phyloP scores from a whole-genome alignment of 176 grass and related monocot species.

The Raddia guianensis region DNA sequence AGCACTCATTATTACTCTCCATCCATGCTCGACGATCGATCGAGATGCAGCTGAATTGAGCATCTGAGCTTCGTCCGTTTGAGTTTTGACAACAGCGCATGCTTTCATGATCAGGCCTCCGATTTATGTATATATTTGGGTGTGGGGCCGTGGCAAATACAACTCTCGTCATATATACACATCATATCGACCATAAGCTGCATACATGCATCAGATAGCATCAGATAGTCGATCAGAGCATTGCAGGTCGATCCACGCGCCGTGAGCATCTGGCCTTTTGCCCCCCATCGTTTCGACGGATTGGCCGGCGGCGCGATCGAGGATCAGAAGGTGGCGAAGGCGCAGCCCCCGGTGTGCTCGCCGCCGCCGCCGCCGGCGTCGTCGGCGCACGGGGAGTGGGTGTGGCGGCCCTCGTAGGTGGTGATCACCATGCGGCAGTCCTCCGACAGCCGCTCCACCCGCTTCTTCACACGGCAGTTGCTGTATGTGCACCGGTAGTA shows the following conservation, averaged over 20 bases:
- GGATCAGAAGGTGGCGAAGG: conserved; percentile 78
- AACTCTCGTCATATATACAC: background rate
- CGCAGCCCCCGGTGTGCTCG: conserved; percentile 58
- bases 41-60: background rate
- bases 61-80: background rate
- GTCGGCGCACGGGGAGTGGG: conserved; percentile 75
- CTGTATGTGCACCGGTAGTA: conserved; percentile 96
- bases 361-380: conserved; percentile 52
- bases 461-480: conserved; percentile 98
- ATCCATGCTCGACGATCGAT: background rate
- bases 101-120: background rate
- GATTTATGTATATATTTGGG: background rate
- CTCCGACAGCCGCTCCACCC: conserved; percentile 86
- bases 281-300: background rate
- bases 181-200: background rate
- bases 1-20: background rate
- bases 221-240: too few species aligned
- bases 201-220: background rate
- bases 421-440: conserved; percentile 98
- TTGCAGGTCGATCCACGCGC: background rate
- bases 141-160: background rate
- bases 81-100: background rate
- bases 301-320: background rate
- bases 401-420: conserved; percentile 93
- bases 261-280: too few species aligned